Evolutionary conservation across 2,329 filamentous ascomycete species (phyloP), one percentile per base, ranked within the genome.

Genomic region (Hirsutella minnesotensis): DNA sequence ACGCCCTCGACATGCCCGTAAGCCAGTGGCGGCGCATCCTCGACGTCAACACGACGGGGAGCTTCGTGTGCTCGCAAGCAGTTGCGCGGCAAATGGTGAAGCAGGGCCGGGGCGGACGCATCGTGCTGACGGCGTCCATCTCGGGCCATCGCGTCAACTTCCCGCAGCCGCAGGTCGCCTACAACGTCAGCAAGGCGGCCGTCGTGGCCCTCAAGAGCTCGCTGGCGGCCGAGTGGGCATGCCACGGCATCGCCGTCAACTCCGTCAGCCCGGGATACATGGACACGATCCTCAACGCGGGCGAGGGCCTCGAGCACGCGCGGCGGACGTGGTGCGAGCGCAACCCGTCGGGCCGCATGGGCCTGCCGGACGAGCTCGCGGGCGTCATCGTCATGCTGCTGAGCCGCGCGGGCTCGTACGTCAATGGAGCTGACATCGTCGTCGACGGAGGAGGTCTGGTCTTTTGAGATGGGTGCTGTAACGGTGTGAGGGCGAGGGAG

Each of bases 261-360:
- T 75, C 69, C 16, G 69, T 89, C 37, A 78, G 72, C 33, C 84
- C 84, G 0, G 83, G 83, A 1, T 88, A 88, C 51, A 86, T 87
- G 77, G 82, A 86, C 52, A 86, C 82, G 0, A 74, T 85, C 12
- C 60, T 88, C 39, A 88, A 86, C 53, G 78, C 78, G 46, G 79
- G 80, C 0, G 69, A 72, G 8, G 75, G 73, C 1, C 56, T 85
- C 38, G 67, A 67, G 10, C 65, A 66, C 31, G 69, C 70, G 31
- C 65, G 74, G 44, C 62, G 62, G 24, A 65, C 70, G 2, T 85
- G 81, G 81, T 66, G 66, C 19, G 62, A 61, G 29, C 64, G 77
- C 43, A 79, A 79, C 54, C 80, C 81, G 0, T 70, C 72, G 58
- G 79, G 80, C 0, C 63, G 81, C 24, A 83, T 85, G 77, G 80